Base-by-base conservation (phyloP, 805 yeast species). In the Yarrowia sp. region DNA sequence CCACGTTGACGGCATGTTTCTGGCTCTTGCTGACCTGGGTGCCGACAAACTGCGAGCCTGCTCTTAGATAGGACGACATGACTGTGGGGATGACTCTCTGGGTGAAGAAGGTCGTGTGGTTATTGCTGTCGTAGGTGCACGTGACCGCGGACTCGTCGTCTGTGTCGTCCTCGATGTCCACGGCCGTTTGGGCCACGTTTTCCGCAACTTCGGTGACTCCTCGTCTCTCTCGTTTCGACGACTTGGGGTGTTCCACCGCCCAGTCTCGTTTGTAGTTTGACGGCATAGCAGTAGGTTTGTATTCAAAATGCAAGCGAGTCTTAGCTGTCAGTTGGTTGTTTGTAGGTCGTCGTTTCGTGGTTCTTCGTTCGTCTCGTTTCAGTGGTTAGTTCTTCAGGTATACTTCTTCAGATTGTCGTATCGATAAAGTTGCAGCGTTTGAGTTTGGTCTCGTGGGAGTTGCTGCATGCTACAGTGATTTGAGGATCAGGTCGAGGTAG, bases 21-120 rank as follows among this genome's bases (percentile, higher is more conserved):
- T 86, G 82, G 70, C 84, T 79, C 0, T 90, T 91, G 11, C 91
- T 86, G 74, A 86, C 89, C 74, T 90, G 96, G 26, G 86, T 83
- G 2, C 96, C 96, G 9, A 81, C 75, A 72, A 87, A 90, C 45
- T 74, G 78, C 35, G 90, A 82, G 56, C 89, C 88, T 2, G 92
- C 88, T 69, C 85, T 83, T 19, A 90, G 78, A 68, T 84, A 85
- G 66, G 84, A 80, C 12, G 82, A 72, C 16, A 63, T 49, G 26
- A 49, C 38, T 12, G 48, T 38, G 22, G 67, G 48, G 8, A 63
- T 22, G 32, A 19, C n/a, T 10, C 67, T 45, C 5, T 63, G 41
- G 5, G 55, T 48, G 46, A 63, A 63, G 22, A 63, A 63, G 19
- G 56, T 63, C 12, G 67, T 8, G 52, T 59, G 65, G 65, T 59